Evolutionary conservation across 108 stramenopile genomes (phyloP).

Genomic region (Conticribra guillardii): DNA sequence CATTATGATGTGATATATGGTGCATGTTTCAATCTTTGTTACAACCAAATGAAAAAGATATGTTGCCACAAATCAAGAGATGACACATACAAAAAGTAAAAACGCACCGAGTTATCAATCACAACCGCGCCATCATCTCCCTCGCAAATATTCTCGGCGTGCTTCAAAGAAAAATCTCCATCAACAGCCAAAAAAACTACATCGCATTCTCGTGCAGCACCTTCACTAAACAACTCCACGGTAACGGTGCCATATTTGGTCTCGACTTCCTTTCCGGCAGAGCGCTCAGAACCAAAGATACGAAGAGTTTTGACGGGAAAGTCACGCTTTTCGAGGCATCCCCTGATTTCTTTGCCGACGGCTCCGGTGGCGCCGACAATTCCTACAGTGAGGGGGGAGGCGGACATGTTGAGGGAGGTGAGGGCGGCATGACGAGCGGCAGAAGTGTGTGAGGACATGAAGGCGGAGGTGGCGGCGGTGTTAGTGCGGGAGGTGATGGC

Average conservation of each 20-base stretch:
- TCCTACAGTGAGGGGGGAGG: slow-evolving; percentile 72
- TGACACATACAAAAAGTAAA: too few relatives aligned
- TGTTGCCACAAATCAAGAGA: too few relatives aligned
- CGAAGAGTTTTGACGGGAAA: slow-evolving; percentile 80
- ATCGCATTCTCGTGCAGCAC: slow-evolving; percentile 78
- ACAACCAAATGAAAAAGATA: too few relatives aligned
- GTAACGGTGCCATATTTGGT: slow-evolving; percentile 84
- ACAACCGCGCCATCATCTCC: slow-evolving; percentile 80
- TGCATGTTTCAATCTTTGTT: too few relatives aligned
- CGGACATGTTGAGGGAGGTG: slow-evolving; percentile 18
- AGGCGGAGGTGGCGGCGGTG: not conserved
- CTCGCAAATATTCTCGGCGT: slow-evolving; percentile 72
- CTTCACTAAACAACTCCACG: slow-evolving; percentile 86
- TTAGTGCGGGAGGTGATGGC: slow-evolving; percentile 1
- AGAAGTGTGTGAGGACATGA: slow-evolving; percentile 2
- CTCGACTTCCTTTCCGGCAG: slow-evolving; percentile 82
- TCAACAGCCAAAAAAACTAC: slow-evolving; percentile 91
- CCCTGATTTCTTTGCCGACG: slow-evolving; percentile 95
- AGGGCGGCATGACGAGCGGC: not conserved
- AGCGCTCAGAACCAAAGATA: slow-evolving; percentile 87
- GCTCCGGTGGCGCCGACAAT: slow-evolving; percentile 98
- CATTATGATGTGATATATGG: too few relatives aligned
- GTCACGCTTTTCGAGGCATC: slow-evolving; percentile 76
- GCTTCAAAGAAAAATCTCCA: slow-evolving; percentile 87
- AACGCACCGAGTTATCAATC: slow-evolving; percentile 86